Evolutionary conservation across 177 flowering plant genomes (phyloP).

Genomic region (Vitis hybrid): DNA sequence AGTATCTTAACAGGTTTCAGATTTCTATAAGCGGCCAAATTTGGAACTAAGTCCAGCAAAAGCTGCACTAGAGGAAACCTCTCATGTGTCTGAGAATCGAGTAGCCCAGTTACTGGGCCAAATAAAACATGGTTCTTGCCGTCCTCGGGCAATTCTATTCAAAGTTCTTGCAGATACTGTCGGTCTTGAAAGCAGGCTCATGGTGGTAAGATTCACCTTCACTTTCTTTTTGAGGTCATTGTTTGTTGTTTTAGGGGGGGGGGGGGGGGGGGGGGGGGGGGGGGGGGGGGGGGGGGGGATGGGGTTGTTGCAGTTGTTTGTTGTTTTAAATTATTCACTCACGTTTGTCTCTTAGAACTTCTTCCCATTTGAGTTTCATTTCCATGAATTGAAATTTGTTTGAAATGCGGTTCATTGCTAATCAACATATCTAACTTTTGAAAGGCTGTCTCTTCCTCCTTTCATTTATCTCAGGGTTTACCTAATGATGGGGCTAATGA

Average conservation of each 20-base stretch:
- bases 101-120: conserved; percentile 86
- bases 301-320: neutral
- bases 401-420: neutral
- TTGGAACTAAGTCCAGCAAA: conserved; percentile 76
- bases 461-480: conserved; percentile 57
- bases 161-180: conserved; percentile 98
- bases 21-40: conserved; percentile 75
- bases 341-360: neutral
- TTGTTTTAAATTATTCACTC: neutral
- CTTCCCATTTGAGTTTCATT: neutral
- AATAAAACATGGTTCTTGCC: conserved; percentile 88
- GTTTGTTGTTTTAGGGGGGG: neutral
- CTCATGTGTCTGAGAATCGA: conserved; percentile 51
- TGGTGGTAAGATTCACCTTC: conserved; percentile 66
- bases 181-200: conserved; percentile 85
- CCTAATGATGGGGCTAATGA: conserved; percentile 73
- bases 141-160: conserved; percentile 89
- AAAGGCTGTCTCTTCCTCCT: neutral
- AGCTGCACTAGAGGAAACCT: conserved; percentile 64
- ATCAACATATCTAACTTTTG: neutral
- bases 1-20: conserved; percentile 64
- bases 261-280: too few relatives aligned
- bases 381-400: neutral
- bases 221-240: conserved; percentile 3
- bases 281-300: too few relatives aligned